Conservation (phyloP, 2,329 filamentous ascomycete species). For the Colletotrichum gloeosporioides region DNA sequence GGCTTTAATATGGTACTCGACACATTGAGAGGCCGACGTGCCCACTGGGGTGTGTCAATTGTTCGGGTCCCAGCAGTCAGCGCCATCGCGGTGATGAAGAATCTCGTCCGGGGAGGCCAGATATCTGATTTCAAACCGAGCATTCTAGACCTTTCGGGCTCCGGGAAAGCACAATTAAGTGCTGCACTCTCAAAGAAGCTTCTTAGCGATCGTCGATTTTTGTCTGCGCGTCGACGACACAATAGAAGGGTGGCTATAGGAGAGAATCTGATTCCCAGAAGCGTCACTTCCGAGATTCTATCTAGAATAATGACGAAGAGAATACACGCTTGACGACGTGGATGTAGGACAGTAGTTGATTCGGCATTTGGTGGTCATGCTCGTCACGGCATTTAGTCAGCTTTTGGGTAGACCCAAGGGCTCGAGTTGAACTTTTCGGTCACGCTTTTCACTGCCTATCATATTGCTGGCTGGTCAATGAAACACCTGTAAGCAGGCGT, state of each 20-base stretch:
- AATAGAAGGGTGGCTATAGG: fast-evolving
- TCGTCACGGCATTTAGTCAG: neutral
- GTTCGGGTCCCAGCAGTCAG: neutral
- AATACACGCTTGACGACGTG: neutral
- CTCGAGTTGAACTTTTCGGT: too few species aligned
- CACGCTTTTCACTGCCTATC: too few species aligned
- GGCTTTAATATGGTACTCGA: neutral
- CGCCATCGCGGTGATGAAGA: fast-evolving
- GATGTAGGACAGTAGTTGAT: fast-evolving
- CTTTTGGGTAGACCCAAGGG: too few species aligned
- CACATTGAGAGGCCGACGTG: too few species aligned
- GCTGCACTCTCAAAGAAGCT: too few species aligned
- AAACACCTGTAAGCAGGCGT: too few species aligned
- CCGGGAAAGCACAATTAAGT: neutral
- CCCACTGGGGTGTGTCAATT: neutral
- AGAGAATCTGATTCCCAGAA: fast-evolving
- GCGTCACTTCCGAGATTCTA: neutral
- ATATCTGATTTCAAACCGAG: fast-evolving
- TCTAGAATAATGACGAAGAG: neutral
- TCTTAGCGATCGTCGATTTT: too few species aligned
- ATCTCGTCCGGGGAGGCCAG: fast-evolving
- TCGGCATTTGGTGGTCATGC: neutral
- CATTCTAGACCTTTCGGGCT: fast-evolving
- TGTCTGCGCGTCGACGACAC: neutral
- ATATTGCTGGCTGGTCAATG: too few species aligned